Evolutionary conservation across 78 protist genomes (phyloP), one percentile per base, ranked within the genome.

Genomic region (Chrysochromulina parva): DNA sequence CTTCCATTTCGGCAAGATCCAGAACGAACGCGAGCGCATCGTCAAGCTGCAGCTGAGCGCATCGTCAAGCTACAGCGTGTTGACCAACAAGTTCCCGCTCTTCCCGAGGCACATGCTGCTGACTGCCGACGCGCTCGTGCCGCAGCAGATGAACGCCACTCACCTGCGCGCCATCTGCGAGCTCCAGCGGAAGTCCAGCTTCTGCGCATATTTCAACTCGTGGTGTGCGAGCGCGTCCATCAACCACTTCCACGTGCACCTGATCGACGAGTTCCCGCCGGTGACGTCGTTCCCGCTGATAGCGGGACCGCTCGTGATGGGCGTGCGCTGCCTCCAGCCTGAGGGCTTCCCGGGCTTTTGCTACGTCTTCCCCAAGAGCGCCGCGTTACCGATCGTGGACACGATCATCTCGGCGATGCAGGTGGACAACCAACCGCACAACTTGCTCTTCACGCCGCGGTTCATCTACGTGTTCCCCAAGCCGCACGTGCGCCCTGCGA

Each of bases 121-220:
- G 7, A 13, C 14, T 3, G 28, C 53, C 50, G 14, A 69, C 14
- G 78, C 4, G 13, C 78, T 69, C 14, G 78, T 69, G 28, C 78
- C 78, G 50, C 78, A 69, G 78, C 78, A 69, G 78, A 13, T 69
- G 48, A 26, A 28, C 7, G 50, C 50, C 11, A 28, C 78, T 5
- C 78, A 69, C 78, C 78, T 69, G 16, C 2, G 2, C 13, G 28
- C 78, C 50, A 28, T 69, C 50, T 2, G 7, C 13, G 24, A n/a
- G 48, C 67, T 60, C 22, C 24, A 17, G 6, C 20, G 7, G 24
- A 5, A 10, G 26, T 38, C 38, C 38, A 38, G 38, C 38, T 65
- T 65, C 71, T 65, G 71, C n/a, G 71, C 71, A 10, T 65, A 69
- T 50, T 69, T 69, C 78, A 69, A 69, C 78, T 69, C 78, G 78